A percentile compares a stretch with the other conserved stretches of the same genome.
Evolutionary conservation across 176 grass and related monocot genomes (phyloP).

Genomic region (Oryza coarctata): DNA sequence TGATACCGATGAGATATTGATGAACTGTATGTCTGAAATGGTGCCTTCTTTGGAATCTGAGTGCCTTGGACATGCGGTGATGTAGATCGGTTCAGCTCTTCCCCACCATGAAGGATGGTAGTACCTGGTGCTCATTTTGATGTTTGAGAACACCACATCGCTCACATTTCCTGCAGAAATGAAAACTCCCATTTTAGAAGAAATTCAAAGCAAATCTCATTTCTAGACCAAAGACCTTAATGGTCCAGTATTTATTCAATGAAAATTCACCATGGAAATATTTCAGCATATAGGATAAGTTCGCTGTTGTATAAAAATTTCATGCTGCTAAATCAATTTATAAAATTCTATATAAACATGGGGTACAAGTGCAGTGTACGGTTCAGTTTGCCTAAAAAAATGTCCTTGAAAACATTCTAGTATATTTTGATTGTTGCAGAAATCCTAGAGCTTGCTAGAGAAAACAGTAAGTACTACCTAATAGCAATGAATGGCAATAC

Average conservation of each 20-base stretch:
- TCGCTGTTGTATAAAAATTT: background rate
- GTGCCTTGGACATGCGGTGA: constrained; percentile 76
- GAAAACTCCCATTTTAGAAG: background rate
- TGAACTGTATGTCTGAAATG: constrained; percentile 74
- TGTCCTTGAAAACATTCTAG: background rate
- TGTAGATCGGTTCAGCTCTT: constrained; percentile 87
- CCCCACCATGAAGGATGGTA: constrained; percentile 97
- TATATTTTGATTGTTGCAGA: background rate
- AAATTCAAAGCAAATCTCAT: background rate
- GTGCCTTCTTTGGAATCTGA: constrained; percentile 58
- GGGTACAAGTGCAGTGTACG: background rate
- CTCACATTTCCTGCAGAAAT: constrained; percentile 65
- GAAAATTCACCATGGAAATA: background rate
- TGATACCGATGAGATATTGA: constrained; percentile 78
- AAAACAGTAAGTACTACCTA: background rate
- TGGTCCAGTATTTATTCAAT: background rate
- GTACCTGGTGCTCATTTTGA: constrained; percentile 85
- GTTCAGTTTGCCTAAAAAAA: background rate
- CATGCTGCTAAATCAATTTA: background rate
- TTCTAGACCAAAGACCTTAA: background rate
- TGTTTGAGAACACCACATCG: constrained; percentile 78
- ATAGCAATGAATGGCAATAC: background rate
- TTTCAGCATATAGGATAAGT: background rate
- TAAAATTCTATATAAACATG: background rate
- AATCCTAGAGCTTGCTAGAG: background rate